Conservation (phyloP, 1,284 basidiomycete species). For the Afroboletus lepidellus region DNA sequence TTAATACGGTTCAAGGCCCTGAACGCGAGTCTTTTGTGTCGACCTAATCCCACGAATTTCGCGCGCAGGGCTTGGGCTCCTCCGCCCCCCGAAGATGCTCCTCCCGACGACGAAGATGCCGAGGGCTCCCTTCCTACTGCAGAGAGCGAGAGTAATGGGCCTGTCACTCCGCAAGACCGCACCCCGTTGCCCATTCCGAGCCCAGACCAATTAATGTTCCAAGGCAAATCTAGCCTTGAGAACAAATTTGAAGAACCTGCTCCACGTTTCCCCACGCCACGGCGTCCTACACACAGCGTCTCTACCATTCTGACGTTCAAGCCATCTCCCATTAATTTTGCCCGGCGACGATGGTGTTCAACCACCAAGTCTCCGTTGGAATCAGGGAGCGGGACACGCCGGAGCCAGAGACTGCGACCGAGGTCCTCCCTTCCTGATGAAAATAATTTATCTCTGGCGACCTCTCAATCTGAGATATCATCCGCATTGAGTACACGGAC, state of each 20-base stretch:
- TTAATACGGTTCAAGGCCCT: slow-evolving; percentile 32
- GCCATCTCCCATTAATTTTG: slow-evolving; percentile 54
- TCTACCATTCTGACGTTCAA: slow-evolving; percentile 41
- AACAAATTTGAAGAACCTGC: slow-evolving; percentile 25
- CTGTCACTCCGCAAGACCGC: slow-evolving; percentile 49
- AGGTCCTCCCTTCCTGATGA: slow-evolving; percentile 32
- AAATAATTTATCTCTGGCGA: slow-evolving; percentile 32
- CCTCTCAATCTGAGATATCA: slow-evolving; percentile 30
- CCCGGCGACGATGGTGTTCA: slow-evolving; percentile 52
- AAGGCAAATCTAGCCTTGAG: slow-evolving; percentile 15
- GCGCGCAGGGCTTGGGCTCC: slow-evolving; percentile 40
- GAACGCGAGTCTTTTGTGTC: slow-evolving; percentile 35
- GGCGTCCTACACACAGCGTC: slow-evolving; percentile 16
- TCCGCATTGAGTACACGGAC: slow-evolving; percentile 34
- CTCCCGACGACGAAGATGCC: slow-evolving; percentile 35
- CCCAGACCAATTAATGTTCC: slow-evolving; percentile 31
- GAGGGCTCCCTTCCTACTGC: slow-evolving; percentile 43
- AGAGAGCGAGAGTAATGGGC: slow-evolving; percentile 46
- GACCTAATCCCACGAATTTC: slow-evolving; percentile 33
- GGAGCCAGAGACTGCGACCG: slow-evolving; percentile 37
- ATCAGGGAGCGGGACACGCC: slow-evolving; percentile 29
- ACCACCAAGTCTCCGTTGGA: slow-evolving; percentile 32
- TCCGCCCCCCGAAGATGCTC: slow-evolving; percentile 28
- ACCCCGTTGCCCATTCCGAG: slow-evolving; percentile 36
- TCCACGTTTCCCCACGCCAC: slow-evolving; percentile 25